phyloP scores from a whole-genome alignment of 139 green algal genomes.

The Closterium sp. region DNA sequence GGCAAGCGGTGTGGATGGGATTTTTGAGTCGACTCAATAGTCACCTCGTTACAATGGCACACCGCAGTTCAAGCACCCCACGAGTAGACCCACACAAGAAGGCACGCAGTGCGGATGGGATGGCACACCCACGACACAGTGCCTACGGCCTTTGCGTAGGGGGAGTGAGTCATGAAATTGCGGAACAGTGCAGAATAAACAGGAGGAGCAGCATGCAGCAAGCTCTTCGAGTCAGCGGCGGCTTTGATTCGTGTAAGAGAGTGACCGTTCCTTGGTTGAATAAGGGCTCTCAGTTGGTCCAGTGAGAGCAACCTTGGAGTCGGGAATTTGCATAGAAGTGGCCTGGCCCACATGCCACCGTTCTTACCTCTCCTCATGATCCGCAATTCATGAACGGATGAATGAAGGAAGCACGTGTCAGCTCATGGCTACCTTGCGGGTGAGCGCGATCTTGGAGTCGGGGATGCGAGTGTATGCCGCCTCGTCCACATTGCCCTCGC shows the following conservation, averaged over 20 bases:
- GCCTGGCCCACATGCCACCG: neutral
- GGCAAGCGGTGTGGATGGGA: neutral
- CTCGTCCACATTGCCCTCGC: constrained; percentile 59
- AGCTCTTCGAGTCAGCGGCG: too few species aligned
- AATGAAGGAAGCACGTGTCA: neutral
- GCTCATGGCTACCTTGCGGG: constrained; percentile 17
- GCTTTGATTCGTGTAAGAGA: neutral
- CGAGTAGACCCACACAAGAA: neutral
- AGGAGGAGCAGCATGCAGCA: too few species aligned
- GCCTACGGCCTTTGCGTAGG: too few species aligned
- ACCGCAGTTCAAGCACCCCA: too few species aligned
- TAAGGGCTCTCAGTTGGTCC: too few species aligned
- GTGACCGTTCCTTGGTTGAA: neutral
- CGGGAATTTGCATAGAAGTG: neutral
- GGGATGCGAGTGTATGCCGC: constrained; percentile 51
- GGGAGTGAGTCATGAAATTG: too few species aligned
- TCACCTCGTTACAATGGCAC: too few species aligned
- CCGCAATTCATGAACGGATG: neutral
- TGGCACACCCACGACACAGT: too few species aligned
- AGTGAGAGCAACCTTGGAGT: too few species aligned
- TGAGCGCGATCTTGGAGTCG: constrained; percentile 56
- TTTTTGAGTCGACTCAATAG: too few species aligned
- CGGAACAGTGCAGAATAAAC: too few species aligned
- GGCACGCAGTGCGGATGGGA: neutral
- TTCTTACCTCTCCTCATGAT: neutral